Percentiles rank a stretch among this genome's conserved stretches.
phyloP scores from a whole-genome alignment of 176 grass and related monocot genomes.

The Calamus simplicifolius region DNA sequence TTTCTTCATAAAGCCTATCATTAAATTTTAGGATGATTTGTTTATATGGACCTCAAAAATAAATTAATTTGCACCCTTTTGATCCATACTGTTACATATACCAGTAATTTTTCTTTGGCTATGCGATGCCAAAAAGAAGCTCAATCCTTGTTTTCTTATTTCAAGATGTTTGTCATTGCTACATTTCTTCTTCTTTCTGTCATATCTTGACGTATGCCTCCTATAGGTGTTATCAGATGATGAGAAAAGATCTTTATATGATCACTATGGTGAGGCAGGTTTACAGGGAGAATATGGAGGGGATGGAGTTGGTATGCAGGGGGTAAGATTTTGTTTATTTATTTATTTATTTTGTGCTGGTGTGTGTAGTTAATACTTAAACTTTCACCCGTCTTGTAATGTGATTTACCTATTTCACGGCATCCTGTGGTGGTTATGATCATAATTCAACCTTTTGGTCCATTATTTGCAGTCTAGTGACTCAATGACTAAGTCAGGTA shows the following conservation, averaged over 20 bases:
- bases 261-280: slow-evolving; percentile 64
- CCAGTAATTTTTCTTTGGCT: no score
- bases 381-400: no score
- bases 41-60: no score
- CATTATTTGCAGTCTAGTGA: neutral
- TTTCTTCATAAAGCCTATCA: no score
- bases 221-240: slow-evolving; percentile 76
- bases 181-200: neutral
- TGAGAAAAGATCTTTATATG: slow-evolving; percentile 82
- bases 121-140: no score
- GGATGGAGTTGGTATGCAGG: slow-evolving; percentile 35
- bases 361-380: neutral
- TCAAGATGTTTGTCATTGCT: neutral
- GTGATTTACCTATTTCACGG: no score
- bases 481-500: neutral
- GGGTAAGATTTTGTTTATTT: slow-evolving; percentile 34
- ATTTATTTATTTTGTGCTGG: neutral
- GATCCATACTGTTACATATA: no score
- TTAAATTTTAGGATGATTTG: no score
- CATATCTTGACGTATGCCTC: slow-evolving; percentile 6
- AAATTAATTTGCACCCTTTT: no score
- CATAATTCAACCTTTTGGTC: no score
- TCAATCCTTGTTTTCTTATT: no score
- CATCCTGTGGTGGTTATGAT: no score
- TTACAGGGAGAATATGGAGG: slow-evolving; percentile 28